phyloP scores from a whole-genome alignment of 2,329 filamentous ascomycete genomes.

The Ramichloridium luteum region DNA sequence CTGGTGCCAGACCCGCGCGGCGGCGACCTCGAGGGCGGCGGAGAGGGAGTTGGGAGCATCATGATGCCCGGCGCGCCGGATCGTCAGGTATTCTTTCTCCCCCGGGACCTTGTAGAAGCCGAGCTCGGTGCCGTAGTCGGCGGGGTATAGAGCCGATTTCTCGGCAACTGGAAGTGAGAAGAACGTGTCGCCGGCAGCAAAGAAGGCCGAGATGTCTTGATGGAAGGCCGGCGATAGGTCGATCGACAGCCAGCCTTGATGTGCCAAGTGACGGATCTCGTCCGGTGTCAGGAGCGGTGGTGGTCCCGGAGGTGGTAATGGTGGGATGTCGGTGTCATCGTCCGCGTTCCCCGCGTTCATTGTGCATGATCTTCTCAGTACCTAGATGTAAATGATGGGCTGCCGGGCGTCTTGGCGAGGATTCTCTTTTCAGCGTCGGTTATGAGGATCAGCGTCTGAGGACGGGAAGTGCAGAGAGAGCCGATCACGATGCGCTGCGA shows the following conservation, averaged over 20 bases:
- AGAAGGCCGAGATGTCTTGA: constrained; percentile 3
- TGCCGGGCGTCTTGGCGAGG: too few relatives aligned
- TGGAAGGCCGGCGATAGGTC: constrained; percentile 3
- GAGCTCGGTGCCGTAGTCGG: constrained; percentile 17
- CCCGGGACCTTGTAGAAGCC: constrained; percentile 16
- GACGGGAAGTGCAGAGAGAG: too few relatives aligned
- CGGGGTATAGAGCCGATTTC: constrained; percentile 12
- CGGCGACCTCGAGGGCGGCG: constrained; percentile 3
- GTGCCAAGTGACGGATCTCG: constrained; percentile 7
- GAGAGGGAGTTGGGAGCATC: too few relatives aligned
- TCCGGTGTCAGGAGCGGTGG: constrained; percentile 5
- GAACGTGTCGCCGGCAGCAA: constrained; percentile 3
- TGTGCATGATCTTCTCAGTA: too few relatives aligned
- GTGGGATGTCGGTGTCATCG: too few relatives aligned
- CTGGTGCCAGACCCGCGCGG: constrained; percentile 14
- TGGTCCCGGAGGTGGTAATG: too few relatives aligned
- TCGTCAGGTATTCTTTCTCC: constrained; percentile 22
- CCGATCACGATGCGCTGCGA: too few relatives aligned
- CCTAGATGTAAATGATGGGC: too few relatives aligned
- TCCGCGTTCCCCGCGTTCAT: too few relatives aligned
- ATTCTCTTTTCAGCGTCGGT: too few relatives aligned
- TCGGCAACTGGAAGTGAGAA: constrained; percentile 3
- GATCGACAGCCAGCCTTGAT: constrained; percentile 8
- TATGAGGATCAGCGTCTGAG: too few relatives aligned
- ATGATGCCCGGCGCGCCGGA: constrained; percentile 11